Evolutionary conservation across 2,329 filamentous ascomycete species (phyloP).

Genomic region (Magnaporthales sp.): DNA sequence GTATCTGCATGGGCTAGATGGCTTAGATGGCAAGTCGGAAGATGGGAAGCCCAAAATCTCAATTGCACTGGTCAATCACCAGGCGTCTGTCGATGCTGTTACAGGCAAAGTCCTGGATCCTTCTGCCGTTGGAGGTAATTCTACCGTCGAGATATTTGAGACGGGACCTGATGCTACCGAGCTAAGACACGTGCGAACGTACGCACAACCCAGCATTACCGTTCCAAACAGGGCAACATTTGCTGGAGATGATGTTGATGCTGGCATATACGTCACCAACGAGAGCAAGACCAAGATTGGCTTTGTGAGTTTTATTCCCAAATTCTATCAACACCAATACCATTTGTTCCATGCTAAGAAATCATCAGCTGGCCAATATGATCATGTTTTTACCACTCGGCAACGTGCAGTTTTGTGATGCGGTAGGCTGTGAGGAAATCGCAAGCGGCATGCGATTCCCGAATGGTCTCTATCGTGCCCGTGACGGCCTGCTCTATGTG

Average conservation of each 20-base stretch:
- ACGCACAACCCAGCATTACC: constrained; percentile 12
- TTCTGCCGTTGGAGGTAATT: constrained; percentile 9
- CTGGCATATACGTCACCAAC: constrained; percentile 17
- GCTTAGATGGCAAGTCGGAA: constrained; percentile 7
- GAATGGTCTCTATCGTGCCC: constrained; percentile 20
- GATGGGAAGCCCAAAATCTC: constrained; percentile 13
- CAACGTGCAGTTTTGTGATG: constrained; percentile 19
- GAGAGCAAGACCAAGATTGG: constrained; percentile 14
- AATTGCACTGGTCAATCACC: constrained; percentile 17
- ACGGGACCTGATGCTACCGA: constrained; percentile 7
- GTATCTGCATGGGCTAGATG: constrained; percentile 21
- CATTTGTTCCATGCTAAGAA: background rate
- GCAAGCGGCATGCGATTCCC: constrained; percentile 17
- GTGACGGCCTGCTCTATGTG: constrained; percentile 21
- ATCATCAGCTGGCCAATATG: constrained; percentile 11
- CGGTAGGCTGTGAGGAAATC: constrained; percentile 13
- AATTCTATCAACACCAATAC: background rate
- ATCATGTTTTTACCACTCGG: constrained; percentile 15
- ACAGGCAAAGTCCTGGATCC: constrained; percentile 13
- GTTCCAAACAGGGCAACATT: constrained; percentile 18
- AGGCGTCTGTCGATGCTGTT: constrained; percentile 15
- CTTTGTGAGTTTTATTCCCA: constrained; percentile 9
- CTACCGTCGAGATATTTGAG: constrained; percentile 14
- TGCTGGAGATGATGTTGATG: constrained; percentile 10
- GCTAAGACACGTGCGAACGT: constrained; percentile 16